A percentile compares a stretch with the other conserved stretches of the same genome.
These are phyloP conservation scores for Mrakia hoshinonis DNA, from an alignment of 768 basidiomycete genomes.

Conservation along the genomic window DNA sequence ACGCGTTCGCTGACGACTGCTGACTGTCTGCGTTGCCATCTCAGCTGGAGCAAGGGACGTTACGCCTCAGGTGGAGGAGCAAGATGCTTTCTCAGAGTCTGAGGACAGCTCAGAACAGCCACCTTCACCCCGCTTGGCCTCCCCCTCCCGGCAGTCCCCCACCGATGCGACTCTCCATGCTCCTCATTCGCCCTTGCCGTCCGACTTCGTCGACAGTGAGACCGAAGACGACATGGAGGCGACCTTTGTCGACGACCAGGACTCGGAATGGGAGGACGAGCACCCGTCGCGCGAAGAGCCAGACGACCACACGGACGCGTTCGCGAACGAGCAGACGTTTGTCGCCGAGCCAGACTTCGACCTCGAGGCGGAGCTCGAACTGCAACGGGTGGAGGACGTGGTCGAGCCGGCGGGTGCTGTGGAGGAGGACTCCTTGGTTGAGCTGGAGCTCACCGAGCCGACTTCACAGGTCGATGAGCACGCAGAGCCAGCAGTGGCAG, in stretches of 20 bases:
- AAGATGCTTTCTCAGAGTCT: no score
- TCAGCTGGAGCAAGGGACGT: no score
- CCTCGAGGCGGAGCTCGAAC: not conserved
- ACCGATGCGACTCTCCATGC: not conserved
- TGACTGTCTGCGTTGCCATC: not conserved
- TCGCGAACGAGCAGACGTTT: not conserved
- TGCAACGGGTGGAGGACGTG: not conserved
- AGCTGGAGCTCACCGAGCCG: no score
- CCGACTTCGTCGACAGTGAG: not conserved
- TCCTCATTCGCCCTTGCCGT: not conserved
- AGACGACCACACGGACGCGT: not conserved
- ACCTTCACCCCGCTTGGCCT: not conserved
- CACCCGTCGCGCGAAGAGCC: not conserved
- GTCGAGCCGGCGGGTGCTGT: not conserved
- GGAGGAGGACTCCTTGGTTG: not conserved
- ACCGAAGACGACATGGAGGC: not conserved
- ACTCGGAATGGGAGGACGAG: slow-evolving; percentile 5
- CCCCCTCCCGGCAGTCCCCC: not conserved
- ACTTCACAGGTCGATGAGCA: no score
- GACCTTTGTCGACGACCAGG: slow-evolving; percentile 1
- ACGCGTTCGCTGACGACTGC: not conserved
- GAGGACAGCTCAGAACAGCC: not conserved
- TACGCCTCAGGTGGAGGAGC: no score
- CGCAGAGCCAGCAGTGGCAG: no score
- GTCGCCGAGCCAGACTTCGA: not conserved